phyloP scores from a whole-genome alignment of 1,284 basidiomycete species.

The Rhodotorula sp. region DNA sequence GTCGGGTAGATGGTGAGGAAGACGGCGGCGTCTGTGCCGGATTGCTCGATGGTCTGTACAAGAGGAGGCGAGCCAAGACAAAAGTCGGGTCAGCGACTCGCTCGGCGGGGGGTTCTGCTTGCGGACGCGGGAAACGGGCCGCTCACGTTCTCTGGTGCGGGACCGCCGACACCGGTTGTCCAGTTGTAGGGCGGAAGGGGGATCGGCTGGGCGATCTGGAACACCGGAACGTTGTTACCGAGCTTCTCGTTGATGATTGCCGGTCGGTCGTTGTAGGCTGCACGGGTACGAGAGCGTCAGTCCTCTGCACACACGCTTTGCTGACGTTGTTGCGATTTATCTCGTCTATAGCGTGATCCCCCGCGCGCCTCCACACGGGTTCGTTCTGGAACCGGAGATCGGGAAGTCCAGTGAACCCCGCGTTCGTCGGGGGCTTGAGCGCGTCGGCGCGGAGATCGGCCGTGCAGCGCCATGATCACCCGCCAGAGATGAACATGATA shows the following conservation, averaged over 20 bases:
- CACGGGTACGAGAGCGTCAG: neutral
- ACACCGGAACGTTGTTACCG: constrained; percentile 44
- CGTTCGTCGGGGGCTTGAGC: no score
- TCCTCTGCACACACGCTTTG: neutral
- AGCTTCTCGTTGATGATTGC: constrained; percentile 42
- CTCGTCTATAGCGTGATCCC: no score
- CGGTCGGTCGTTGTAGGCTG: constrained; percentile 44
- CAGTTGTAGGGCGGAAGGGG: constrained; percentile 45
- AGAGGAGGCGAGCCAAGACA: neutral
- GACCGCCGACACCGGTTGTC: constrained; percentile 46
- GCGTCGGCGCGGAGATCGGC: no score
- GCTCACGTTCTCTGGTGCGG: constrained; percentile 41
- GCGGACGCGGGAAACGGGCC: neutral
- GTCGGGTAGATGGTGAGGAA: constrained; percentile 48
- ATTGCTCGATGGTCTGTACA: constrained; percentile 41
- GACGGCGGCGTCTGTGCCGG: constrained; percentile 45
- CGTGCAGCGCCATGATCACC: no score
- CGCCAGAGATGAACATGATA: no score
- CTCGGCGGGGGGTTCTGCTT: neutral
- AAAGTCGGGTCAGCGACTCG: neutral
- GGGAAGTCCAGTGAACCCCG: no score
- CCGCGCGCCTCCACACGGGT: no score
- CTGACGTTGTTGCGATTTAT: no score
- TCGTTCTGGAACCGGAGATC: no score
- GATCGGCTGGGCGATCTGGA: constrained; percentile 47